Base-by-base conservation (phyloP, 768 basidiomycete species). In the Hortiboletus campestris region DNA sequence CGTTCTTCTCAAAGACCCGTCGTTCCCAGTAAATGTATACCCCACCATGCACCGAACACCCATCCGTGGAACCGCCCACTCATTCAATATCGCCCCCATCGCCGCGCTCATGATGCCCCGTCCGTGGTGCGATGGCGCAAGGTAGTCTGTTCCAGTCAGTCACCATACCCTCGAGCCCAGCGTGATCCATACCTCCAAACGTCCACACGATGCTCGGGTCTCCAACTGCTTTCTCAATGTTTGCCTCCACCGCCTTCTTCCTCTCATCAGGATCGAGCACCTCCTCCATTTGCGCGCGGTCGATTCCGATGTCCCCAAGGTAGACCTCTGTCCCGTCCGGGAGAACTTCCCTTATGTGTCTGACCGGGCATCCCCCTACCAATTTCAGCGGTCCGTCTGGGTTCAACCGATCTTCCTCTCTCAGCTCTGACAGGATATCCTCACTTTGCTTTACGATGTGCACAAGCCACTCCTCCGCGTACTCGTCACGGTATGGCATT, bases 91-190 rank as follows among this genome's bases (percentile, higher is more conserved):
- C 6, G 78, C 78, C 9, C 69, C 69, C 32, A 91, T 63, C 0
- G 80, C 86, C n/a, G 80, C 82, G 20, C 80, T 79, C 89, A 90
- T 90, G 58, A 91, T 88, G 0, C 88, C 87, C 60, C 72, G 76
- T 31, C 86, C 77, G 54, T 89, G 87, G 63, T 86, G 80, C 34
- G 78, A 79, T 16, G 82, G 75, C 6, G 76, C 79, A 40, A 89
- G 68, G 58, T 78, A 88, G 63, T 86, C 88, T 87, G 62, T n/a
- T 46, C 2, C 25, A 31, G 6, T 43, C 47, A 39, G 22, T 50
- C 34, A 54, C 51, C 43, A 46, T 50, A 8, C 35, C 8, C 19
- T 20, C 12, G 12, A 41, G 12, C 20, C 6, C 9, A 12, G 14
- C 31, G 32, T 13, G 9, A 1, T 20, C 56, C 79, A 13, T 66